phyloP scores from a whole-genome alignment of 306 rosid species.

The Cucurbita argyrosperma region DNA sequence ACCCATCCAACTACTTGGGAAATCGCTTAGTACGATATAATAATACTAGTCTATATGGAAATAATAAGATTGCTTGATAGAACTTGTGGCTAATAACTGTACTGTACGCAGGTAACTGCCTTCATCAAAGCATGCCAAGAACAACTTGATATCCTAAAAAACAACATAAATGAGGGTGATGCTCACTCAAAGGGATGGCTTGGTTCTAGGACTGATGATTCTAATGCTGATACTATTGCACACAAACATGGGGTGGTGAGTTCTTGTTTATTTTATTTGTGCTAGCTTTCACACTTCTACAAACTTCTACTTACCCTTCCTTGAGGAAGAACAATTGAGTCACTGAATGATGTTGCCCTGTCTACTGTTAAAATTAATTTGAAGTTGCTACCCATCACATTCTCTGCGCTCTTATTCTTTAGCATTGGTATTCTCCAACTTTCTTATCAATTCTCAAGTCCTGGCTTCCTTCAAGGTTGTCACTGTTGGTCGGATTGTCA shows the following conservation, averaged over 20 bases:
- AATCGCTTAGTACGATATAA: background rate
- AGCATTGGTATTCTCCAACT: background rate
- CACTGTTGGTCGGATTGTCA: background rate
- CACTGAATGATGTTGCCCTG: background rate
- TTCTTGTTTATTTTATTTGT: conserved; percentile 3
- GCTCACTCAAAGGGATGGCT: conserved; percentile 75
- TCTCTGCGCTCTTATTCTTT: background rate
- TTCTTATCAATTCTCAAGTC: background rate
- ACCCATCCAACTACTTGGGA: conserved; percentile 12
- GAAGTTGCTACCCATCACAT: background rate
- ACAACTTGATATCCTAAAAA: conserved; percentile 75
- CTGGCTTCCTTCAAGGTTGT: background rate
- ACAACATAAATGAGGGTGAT: conserved; percentile 60
- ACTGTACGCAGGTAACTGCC: conserved; percentile 58
- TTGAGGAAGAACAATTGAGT: background rate
- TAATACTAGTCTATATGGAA: background rate
- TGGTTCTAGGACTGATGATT: conserved; percentile 36
- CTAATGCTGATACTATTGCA: conserved; percentile 72
- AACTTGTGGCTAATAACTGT: background rate
- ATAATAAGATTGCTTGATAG: background rate
- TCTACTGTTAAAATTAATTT: background rate
- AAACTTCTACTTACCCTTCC: background rate
- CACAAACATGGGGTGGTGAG: conserved; percentile 99
- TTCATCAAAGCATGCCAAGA: conserved; percentile 88
- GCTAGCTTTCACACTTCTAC: background rate